Evolutionary conservation across 2,329 filamentous ascomycete genomes (phyloP).

Genomic region (Apiospora malaysiana): DNA sequence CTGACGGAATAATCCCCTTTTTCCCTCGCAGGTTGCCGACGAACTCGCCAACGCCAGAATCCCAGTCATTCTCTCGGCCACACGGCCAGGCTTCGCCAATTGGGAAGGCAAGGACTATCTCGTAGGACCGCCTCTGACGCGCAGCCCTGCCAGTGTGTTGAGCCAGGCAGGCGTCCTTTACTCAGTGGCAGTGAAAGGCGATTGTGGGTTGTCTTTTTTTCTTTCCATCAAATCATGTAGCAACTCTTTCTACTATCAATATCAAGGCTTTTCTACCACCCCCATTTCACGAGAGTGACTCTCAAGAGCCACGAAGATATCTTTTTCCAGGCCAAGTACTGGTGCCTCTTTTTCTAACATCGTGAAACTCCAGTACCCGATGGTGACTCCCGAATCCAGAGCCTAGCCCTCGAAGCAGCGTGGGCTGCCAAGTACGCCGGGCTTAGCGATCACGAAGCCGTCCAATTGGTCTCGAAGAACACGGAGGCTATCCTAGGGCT

Average conservation of each 20-base stretch:
- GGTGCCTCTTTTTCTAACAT: too few species aligned
- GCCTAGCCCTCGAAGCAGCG: constrained; percentile 44
- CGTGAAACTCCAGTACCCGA: constrained; percentile 29
- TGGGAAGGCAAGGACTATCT: constrained; percentile 47
- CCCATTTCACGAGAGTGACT: too few species aligned
- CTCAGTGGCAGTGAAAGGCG: constrained; percentile 38
- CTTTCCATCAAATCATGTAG: too few species aligned
- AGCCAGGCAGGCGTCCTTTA: constrained; percentile 47
- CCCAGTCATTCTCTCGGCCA: constrained; percentile 49
- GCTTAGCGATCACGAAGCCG: constrained; percentile 39
- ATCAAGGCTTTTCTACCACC: too few species aligned
- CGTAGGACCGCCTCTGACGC: constrained; percentile 49
- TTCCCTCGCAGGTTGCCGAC: constrained; percentile 41
- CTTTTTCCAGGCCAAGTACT: too few species aligned
- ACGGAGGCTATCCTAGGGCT: constrained; percentile 49
- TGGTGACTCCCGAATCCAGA: constrained; percentile 46
- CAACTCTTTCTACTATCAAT: too few species aligned
- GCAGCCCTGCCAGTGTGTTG: constrained; percentile 45
- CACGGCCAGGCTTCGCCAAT: constrained; percentile 39
- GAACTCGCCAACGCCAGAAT: constrained; percentile 47
- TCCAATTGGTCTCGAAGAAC: constrained; percentile 47
- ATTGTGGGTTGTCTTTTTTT: constrained; percentile 28
- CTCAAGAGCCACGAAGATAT: too few species aligned
- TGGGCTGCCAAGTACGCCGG: constrained; percentile 49
- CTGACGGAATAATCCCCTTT: not conserved